phyloP scores from a whole-genome alignment of 257 asterid genomes.

The Echites panduratus region DNA sequence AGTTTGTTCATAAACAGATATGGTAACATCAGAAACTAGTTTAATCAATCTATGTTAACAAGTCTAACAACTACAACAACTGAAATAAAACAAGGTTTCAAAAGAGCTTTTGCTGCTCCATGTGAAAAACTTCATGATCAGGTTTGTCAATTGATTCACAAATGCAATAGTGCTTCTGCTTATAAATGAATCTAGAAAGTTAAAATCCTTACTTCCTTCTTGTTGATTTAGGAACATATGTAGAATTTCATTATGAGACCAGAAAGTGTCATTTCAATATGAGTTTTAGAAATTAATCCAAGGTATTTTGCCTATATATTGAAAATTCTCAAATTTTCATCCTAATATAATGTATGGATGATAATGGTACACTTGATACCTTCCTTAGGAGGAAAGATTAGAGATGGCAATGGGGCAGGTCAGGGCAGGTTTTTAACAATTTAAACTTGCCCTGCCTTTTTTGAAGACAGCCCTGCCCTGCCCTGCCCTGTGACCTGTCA shows the following conservation, averaged over 20 bases:
- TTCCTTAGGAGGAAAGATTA: too few species aligned
- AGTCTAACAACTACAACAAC: slow-evolving; percentile 55
- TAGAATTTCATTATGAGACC: background rate
- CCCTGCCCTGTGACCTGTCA: too few species aligned
- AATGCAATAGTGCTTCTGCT: background rate
- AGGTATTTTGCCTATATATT: too few species aligned
- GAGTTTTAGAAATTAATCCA: too few species aligned
- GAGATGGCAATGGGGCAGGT: too few species aligned
- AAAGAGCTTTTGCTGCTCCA: slow-evolving; percentile 74
- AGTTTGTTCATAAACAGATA: background rate
- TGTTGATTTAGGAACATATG: background rate
- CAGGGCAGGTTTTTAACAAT: too few species aligned
- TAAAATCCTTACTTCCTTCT: background rate
- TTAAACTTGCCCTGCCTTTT: too few species aligned
- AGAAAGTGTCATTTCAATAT: too few species aligned
- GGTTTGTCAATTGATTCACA: slow-evolving; percentile 31
- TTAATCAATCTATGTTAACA: slow-evolving; percentile 17
- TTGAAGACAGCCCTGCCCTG: too few species aligned
- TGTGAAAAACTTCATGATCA: slow-evolving; percentile 93
- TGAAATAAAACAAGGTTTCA: slow-evolving; percentile 87
- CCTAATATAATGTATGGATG: too few species aligned
- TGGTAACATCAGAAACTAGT: background rate
- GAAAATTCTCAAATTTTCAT: too few species aligned
- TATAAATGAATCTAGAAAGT: background rate
- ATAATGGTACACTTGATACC: too few species aligned